Evolutionary conservation across 73 alveolate genomes (phyloP), one percentile per base, ranked within the genome.

Genomic region (Stentor coeruleus): DNA sequence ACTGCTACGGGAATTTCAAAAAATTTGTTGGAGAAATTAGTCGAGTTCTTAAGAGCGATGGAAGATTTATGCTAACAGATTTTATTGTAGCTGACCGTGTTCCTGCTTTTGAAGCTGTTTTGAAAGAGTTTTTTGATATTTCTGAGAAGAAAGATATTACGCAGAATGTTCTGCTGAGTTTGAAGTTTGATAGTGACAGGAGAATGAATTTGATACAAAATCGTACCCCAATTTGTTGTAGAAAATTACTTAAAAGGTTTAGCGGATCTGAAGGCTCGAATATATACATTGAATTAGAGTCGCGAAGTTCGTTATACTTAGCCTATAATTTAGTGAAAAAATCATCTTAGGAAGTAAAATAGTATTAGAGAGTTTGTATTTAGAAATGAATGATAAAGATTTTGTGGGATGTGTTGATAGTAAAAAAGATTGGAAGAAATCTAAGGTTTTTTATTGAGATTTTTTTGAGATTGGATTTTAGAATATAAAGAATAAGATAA

Each of bases 1-100:
- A 92, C 77, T 94, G 98, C 88, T 93, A 91, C 84, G 97, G 95
- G 28, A 92, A 89, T 77, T 76, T 93, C 35, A 38, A 76, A 14
- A 74, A 40, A 14, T 93, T 93, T 89, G 77, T 91, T 11, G 73
- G 84, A 38, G 81, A 86, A 39, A 92, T 91, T 38, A 86, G 74
- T 36, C 66, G 82, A 28, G 86, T 81, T 11, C 82, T 93, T 11
- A 91, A 83, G 73, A 74, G 85, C 35, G 93, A 87, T 77, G 98
- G 98, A 26, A 30, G 58, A 58, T 93, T 93, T 82, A 72, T 85
- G 37, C 73, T 81, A 85, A 86, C 98, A 3, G 98, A 93, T 84
- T 93, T 93, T 84, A 89, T 95, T 6, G 6, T 49, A 20, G 66
- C 66, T 49, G 66, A 49, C 6, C 28, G 20, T 11, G 66, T 49